These are phyloP conservation scores for Corynespora cassiicola DNA, from an alignment of 2,329 filamentous ascomycete species.

Conservation along the genomic window DNA sequence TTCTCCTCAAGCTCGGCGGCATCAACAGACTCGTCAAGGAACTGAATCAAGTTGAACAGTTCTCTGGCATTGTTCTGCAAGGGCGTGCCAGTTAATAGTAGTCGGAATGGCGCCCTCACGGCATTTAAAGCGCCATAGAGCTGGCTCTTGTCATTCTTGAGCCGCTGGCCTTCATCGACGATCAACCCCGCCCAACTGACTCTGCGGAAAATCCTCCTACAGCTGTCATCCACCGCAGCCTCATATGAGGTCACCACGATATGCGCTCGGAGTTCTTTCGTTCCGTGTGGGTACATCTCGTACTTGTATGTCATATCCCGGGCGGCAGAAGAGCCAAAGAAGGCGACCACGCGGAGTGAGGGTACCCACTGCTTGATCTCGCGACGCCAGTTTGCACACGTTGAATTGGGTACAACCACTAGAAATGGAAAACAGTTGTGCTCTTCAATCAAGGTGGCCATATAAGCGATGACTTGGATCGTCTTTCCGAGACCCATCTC, in stretches of 20 bases:
- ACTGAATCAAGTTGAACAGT: conserved; percentile 95
- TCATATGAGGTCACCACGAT: conserved; percentile 96
- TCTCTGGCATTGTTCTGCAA: conserved; percentile 95
- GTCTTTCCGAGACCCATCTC: conserved; percentile 99
- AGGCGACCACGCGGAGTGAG: conserved; percentile 84
- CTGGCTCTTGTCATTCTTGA: conserved; percentile 90
- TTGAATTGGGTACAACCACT: conserved; percentile 91
- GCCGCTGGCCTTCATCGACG: conserved; percentile 91
- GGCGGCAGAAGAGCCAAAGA: conserved; percentile 78
- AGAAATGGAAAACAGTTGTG: conserved; percentile 88
- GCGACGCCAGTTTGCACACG: conserved; percentile 95
- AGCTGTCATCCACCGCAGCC: conserved; percentile 76
- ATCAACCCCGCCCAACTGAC: conserved; percentile 88
- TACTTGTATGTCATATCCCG: conserved; percentile 80
- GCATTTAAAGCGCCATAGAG: conserved; percentile 77
- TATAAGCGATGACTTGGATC: conserved; percentile 85
- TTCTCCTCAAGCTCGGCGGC: conserved; percentile 77
- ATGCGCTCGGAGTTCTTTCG: conserved; percentile 79
- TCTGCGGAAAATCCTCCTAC: conserved; percentile 68
- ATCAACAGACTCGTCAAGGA: conserved; percentile 76
- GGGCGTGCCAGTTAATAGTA: conserved; percentile 87
- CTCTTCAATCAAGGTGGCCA: conserved; percentile 70
- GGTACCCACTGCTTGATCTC: conserved; percentile 96
- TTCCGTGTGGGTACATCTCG: conserved; percentile 78
- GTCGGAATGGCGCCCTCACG: conserved; percentile 80